Evolutionary conservation across 2,329 filamentous ascomycete genomes (phyloP).

Genomic region (Diaporthe vexans): DNA sequence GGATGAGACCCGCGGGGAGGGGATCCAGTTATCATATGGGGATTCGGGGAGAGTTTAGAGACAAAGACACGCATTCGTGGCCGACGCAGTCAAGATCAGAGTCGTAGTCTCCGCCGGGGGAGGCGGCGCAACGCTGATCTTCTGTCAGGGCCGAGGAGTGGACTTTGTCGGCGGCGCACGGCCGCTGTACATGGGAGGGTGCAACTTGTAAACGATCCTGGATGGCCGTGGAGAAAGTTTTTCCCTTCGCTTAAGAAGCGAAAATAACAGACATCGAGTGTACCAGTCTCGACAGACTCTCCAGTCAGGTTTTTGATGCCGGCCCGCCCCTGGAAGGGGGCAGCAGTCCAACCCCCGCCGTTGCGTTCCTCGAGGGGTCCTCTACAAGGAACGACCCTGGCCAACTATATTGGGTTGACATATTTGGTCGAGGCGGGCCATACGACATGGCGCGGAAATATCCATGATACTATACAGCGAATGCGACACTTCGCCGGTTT

Average conservation of each 20-base stretch:
- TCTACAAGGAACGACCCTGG: not conserved
- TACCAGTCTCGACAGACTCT: not conserved
- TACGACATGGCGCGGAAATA: constrained; percentile 19
- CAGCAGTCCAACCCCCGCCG: not conserved
- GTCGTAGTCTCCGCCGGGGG: not conserved
- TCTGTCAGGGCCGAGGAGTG: constrained; percentile 13
- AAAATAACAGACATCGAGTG: not conserved
- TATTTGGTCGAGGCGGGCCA: not conserved
- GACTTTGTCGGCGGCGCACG: constrained; percentile 24
- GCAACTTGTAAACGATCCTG: constrained; percentile 21
- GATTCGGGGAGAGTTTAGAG: not conserved
- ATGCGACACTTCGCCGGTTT: constrained; percentile 2
- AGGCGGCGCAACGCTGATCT: constrained; percentile 10
- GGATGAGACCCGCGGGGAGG: not conserved
- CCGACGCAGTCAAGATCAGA: not conserved
- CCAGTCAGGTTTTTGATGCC: not conserved
- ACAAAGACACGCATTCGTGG: not conserved
- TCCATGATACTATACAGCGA: not conserved
- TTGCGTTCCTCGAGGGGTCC: not conserved
- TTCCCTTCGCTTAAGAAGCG: constrained; percentile 18
- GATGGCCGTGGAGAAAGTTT: constrained; percentile 10
- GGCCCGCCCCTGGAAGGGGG: constrained; percentile 17
- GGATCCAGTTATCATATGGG: constrained; percentile 13
- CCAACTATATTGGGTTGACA: not conserved
- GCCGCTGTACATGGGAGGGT: not conserved